Evolutionary conservation across 306 rosid genomes (phyloP).

Genomic region (Cicer cuneatum): DNA sequence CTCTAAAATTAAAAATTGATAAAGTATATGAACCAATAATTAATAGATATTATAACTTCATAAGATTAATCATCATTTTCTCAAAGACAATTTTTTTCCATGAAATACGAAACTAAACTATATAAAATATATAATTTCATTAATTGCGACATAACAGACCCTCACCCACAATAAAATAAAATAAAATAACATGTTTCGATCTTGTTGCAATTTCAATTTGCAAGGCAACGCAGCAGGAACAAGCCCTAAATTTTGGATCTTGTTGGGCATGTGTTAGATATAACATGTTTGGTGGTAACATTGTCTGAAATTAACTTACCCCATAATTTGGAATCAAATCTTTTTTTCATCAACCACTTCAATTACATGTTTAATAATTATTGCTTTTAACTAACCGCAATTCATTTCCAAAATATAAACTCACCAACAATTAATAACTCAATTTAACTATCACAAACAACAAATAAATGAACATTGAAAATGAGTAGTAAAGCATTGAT

Average conservation of each 20-base stretch:
- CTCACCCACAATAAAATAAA: neutral
- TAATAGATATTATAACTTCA: too few species aligned
- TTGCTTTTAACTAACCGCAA: neutral
- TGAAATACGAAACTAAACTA: neutral
- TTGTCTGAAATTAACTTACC: neutral
- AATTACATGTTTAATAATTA: neutral
- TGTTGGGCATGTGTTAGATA: neutral
- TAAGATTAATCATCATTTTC: too few species aligned
- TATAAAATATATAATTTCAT: neutral
- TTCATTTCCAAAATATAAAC: neutral
- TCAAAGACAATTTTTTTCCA: neutral
- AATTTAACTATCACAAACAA: neutral
- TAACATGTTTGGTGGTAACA: neutral
- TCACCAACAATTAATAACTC: neutral
- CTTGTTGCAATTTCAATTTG: neutral
- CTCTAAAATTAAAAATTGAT: too few species aligned
- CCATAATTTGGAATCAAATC: neutral
- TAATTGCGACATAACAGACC: neutral
- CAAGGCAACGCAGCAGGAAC: neutral
- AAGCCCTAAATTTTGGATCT: neutral
- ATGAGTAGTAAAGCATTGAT: neutral
- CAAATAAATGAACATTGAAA: neutral
- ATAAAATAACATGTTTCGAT: neutral
- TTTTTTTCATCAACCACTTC: neutral
- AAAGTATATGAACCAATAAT: fast-evolving